These are phyloP conservation scores for Suhomyces prunicola DNA, from an alignment of 805 yeast genomes.

Conservation along the genomic window DNA sequence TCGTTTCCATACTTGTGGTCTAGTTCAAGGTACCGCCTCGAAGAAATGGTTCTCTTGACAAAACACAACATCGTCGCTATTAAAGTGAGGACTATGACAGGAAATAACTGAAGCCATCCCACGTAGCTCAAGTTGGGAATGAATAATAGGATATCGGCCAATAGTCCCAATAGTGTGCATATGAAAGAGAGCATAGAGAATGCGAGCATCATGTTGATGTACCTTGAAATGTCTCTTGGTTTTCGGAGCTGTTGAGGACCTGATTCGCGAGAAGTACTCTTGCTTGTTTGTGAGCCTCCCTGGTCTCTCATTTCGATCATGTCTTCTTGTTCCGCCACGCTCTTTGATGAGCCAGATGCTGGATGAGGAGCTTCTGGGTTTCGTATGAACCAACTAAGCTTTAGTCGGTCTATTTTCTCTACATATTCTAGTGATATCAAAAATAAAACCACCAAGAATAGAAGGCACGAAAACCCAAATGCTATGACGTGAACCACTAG, in stretches of 20 bases:
- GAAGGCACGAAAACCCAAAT: slow-evolving; percentile 27
- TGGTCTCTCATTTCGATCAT: background rate
- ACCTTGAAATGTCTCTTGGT: slow-evolving; percentile 13
- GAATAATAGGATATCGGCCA: slow-evolving; percentile 79
- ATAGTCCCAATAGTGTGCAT: slow-evolving; percentile 65
- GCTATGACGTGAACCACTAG: slow-evolving; percentile 41
- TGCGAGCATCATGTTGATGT: slow-evolving; percentile 50
- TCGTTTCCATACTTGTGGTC: slow-evolving; percentile 27
- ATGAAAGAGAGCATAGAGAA: slow-evolving; percentile 69
- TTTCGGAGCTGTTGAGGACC: background rate
- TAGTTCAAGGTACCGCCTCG: slow-evolving; percentile 42
- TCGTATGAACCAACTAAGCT: background rate
- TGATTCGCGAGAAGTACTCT: background rate
- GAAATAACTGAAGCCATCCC: slow-evolving; percentile 79
- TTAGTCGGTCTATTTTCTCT: slow-evolving; percentile 4
- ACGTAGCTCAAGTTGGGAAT: slow-evolving; percentile 72
- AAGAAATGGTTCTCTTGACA: slow-evolving; percentile 62
- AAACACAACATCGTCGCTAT: slow-evolving; percentile 67
- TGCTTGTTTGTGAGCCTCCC: background rate
- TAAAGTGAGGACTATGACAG: slow-evolving; percentile 63
- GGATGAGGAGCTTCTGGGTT: background rate
- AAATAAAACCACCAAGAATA: slow-evolving; percentile 15
- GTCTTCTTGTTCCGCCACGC: background rate
- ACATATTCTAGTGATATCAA: slow-evolving; percentile 4
- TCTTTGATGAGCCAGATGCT: background rate